phyloP scores from a whole-genome alignment of 441 rosid genomes.

The Corymbia calophylla region DNA sequence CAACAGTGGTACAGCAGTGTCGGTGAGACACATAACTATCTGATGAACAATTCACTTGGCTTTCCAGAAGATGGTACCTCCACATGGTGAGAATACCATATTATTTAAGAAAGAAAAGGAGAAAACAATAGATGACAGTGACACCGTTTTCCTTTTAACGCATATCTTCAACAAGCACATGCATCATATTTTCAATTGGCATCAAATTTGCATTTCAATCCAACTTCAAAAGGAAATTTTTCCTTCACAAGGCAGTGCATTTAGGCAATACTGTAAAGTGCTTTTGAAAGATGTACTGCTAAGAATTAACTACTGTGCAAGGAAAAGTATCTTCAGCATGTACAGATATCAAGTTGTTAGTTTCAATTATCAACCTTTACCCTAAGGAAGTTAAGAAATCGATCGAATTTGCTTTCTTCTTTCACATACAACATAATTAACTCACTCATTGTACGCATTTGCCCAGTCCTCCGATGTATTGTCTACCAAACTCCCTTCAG shows the following conservation, averaged over 20 bases:
- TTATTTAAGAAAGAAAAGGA: neutral
- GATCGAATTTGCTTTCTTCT: neutral
- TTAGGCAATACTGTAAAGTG: neutral
- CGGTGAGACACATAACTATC: neutral
- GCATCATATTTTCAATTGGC: neutral
- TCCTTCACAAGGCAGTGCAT: neutral
- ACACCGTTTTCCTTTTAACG: neutral
- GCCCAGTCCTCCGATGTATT: conserved; percentile 78
- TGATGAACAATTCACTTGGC: neutral
- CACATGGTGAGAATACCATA: neutral
- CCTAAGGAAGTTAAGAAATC: neutral
- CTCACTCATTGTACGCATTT: conserved; percentile 93
- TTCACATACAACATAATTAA: conserved; percentile 1
- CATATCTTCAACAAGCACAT: neutral
- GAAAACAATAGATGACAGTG: neutral
- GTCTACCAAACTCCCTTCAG: conserved; percentile 61
- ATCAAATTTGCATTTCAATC: neutral
- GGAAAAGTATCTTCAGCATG: neutral
- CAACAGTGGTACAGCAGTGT: neutral
- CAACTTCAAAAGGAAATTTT: neutral
- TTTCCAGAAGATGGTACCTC: neutral
- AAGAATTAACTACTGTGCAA: neutral
- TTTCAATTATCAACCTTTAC: neutral
- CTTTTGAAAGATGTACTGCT: neutral
- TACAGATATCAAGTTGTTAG: neutral